These are phyloP conservation scores for Starmerella asiatica DNA, from an alignment of 805 yeast genomes.

Conservation along the genomic window DNA sequence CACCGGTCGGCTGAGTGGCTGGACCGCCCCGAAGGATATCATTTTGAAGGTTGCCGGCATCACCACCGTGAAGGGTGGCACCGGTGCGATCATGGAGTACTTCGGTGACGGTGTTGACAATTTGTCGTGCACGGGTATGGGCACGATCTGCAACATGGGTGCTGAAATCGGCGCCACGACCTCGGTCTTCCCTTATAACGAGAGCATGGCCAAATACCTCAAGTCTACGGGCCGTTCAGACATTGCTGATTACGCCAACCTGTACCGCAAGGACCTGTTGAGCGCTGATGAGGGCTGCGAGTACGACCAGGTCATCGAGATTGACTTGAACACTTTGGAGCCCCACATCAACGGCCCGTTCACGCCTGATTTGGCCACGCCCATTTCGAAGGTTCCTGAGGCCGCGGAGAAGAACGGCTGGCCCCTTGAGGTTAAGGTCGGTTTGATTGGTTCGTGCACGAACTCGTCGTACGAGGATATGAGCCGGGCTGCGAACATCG, in stretches of 20 bases:
- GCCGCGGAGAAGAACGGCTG: constrained; percentile 75
- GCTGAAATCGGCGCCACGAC: constrained; percentile 99
- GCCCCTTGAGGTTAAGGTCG: constrained; percentile 89
- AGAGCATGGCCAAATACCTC: constrained; percentile 75
- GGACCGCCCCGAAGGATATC: constrained; percentile 96
- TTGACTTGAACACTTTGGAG: constrained; percentile 77
- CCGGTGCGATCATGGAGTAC: constrained; percentile 92
- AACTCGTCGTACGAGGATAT: constrained; percentile 97
- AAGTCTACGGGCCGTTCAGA: constrained; percentile 73
- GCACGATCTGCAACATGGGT: constrained; percentile 98
- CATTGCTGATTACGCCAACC: constrained; percentile 67
- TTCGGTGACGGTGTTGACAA: constrained; percentile 90
- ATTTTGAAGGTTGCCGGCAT: constrained; percentile 87
- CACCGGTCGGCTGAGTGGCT: constrained; percentile 81
- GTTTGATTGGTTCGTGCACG: constrained; percentile 96
- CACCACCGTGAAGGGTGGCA: constrained; percentile 95
- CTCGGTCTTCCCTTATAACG: constrained; percentile 92
- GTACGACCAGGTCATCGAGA: constrained; percentile 86
- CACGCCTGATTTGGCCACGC: constrained; percentile 96
- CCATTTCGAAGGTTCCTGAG: constrained; percentile 72
- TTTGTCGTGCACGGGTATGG: constrained; percentile 97
- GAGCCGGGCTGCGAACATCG: constrained; percentile 90
- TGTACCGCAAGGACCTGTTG: constrained; percentile 43
- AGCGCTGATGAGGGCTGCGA: constrained; percentile 85
- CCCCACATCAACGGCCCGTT: constrained; percentile 97